Evolutionary conservation across 1,284 basidiomycete species (phyloP).

Genomic region (Ustilago hordei): DNA sequence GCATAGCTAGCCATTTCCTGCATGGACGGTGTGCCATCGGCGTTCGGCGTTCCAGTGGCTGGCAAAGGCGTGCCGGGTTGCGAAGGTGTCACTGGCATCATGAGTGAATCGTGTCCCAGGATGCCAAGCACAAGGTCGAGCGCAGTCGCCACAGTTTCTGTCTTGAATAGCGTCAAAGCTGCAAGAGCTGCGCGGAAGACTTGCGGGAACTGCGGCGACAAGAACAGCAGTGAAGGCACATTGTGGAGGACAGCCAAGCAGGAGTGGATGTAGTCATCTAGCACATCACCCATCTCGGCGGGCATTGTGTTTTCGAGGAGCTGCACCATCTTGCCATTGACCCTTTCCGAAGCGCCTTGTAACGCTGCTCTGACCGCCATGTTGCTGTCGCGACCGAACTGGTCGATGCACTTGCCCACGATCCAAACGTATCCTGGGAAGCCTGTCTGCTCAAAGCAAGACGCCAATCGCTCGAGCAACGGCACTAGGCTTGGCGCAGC

Average conservation of each 20-base stretch:
- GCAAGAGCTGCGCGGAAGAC: slow-evolving; percentile 57
- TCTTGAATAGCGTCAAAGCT: slow-evolving; percentile 64
- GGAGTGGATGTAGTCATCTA: slow-evolving; percentile 94
- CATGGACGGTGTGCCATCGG: slow-evolving; percentile 66
- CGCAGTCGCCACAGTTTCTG: slow-evolving; percentile 82
- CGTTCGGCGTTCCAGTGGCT: slow-evolving; percentile 15
- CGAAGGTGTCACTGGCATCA: slow-evolving; percentile 34
- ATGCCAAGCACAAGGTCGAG: slow-evolving; percentile 83
- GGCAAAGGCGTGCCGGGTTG: slow-evolving; percentile 43
- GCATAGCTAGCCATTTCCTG: slow-evolving; percentile 78
- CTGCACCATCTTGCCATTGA: slow-evolving; percentile 54
- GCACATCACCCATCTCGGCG: slow-evolving; percentile 72
- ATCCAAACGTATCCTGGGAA: slow-evolving; percentile 95
- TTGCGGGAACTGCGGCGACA: slow-evolving; percentile 72
- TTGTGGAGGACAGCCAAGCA: slow-evolving; percentile 78
- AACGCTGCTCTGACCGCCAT: slow-evolving; percentile 44
- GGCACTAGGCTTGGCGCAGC: slow-evolving; percentile 79
- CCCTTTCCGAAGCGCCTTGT: slow-evolving; percentile 53
- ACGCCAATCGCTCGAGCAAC: slow-evolving; percentile 80
- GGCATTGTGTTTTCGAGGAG: slow-evolving; percentile 52
- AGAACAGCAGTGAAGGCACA: slow-evolving; percentile 78
- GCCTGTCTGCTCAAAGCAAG: slow-evolving; percentile 83
- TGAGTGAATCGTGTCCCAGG: slow-evolving; percentile 75
- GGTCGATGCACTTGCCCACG: slow-evolving; percentile 78
- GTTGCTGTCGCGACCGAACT: slow-evolving; percentile 50